Evolutionary conservation across 2,329 filamentous ascomycete genomes (phyloP).

Genomic region (Ciborinia camelliae): DNA sequence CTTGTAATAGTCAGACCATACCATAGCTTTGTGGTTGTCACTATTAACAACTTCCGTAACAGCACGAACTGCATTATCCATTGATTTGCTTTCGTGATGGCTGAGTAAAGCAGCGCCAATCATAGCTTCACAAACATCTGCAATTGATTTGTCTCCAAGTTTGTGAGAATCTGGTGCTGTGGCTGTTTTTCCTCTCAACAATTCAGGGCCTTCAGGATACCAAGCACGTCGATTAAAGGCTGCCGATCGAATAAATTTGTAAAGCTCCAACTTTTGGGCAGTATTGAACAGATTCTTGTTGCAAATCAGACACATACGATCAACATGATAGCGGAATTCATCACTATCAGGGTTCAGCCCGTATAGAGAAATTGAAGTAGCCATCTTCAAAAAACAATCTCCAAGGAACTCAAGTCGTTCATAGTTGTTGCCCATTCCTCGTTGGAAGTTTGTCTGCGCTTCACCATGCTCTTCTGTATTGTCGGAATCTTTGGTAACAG

Average conservation of each 20-base stretch:
- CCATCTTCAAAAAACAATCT: conserved; percentile 93
- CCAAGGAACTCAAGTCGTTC: conserved; percentile 92
- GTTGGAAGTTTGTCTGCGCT: conserved; percentile 69
- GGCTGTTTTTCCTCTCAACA: conserved; percentile 69
- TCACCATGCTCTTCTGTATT: conserved; percentile 70
- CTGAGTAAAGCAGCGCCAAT: conserved; percentile 79
- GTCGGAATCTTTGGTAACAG: conserved; percentile 88
- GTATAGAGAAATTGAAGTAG: conserved; percentile 84
- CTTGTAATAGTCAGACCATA: conserved; percentile 69
- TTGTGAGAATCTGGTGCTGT: conserved; percentile 55
- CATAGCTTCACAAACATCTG: conserved; percentile 90
- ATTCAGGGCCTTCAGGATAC: conserved; percentile 78
- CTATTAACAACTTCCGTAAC: conserved; percentile 69
- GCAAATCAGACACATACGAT: conserved; percentile 86
- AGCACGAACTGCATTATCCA: conserved; percentile 58
- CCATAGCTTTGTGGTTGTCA: conserved; percentile 64
- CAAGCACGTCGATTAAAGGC: conserved; percentile 73
- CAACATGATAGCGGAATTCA: conserved; percentile 85
- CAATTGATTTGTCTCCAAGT: conserved; percentile 84
- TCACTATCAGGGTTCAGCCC: conserved; percentile 71
- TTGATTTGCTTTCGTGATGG: conserved; percentile 39
- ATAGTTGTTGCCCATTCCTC: conserved; percentile 91
- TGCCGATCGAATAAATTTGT: conserved; percentile 78
- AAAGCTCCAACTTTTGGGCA: conserved; percentile 62
- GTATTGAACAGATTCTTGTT: conserved; percentile 85